Conservation (phyloP, 2,329 filamentous ascomycete genomes). For the Phialophora expanda region DNA sequence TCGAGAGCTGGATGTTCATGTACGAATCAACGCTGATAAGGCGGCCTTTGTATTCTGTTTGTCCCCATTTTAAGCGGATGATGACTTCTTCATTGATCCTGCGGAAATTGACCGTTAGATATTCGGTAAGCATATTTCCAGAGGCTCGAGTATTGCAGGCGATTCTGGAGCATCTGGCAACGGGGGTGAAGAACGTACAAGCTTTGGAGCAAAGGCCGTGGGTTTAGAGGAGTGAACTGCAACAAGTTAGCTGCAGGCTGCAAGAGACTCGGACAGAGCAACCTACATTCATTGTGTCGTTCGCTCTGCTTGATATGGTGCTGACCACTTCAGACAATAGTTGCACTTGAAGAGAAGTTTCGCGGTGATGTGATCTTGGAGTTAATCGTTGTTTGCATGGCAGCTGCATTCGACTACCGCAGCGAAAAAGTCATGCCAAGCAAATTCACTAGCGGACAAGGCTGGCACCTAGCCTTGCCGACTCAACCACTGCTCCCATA, state of each 20-base stretch:
- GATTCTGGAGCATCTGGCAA: not conserved
- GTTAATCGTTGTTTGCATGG: not conserved
- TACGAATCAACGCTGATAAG: conserved; percentile 95
- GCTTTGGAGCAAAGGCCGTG: conserved; percentile 92
- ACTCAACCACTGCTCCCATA: not conserved
- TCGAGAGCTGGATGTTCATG: conserved; percentile 95
- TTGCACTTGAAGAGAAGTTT: not conserved
- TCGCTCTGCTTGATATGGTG: not conserved
- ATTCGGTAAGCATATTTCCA: not conserved
- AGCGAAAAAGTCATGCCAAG: conserved; percentile 8
- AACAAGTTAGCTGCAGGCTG: conserved; percentile 37
- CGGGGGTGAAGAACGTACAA: conserved; percentile 64
- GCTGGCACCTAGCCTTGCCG: conserved; percentile 2
- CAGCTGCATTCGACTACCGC: not conserved
- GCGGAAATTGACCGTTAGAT: conserved; percentile 16
- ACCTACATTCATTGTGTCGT: conserved; percentile 48
- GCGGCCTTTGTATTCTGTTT: conserved; percentile 94
- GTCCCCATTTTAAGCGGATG: conserved; percentile 95
- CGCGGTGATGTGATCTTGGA: conserved; percentile 2
- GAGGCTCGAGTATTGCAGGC: not conserved
- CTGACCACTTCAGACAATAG: not conserved
- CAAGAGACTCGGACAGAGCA: conserved; percentile 5
- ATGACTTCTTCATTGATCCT: conserved; percentile 89
- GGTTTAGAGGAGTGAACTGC: conserved; percentile 91
- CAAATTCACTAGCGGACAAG: not conserved